phyloP scores from a whole-genome alignment of 2,329 filamentous ascomycete species.

The Sclerotinia subarctica region DNA sequence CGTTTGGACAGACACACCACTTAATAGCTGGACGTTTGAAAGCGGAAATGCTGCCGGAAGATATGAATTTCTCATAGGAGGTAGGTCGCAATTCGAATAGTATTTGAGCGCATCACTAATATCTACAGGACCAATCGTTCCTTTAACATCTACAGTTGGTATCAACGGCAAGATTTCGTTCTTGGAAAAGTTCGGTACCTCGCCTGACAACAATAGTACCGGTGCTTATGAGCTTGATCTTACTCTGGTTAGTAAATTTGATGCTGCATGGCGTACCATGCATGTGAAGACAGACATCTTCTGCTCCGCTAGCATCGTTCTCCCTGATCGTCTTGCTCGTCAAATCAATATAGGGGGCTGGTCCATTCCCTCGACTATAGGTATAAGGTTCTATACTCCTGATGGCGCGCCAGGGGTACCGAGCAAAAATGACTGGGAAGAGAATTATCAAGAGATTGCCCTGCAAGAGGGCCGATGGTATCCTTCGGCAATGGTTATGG shows the following conservation, averaged over 20 bases:
- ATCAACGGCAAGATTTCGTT: constrained; percentile 60
- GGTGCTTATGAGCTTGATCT: constrained; percentile 66
- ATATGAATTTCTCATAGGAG: constrained; percentile 58
- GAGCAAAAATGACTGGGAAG: constrained; percentile 62
- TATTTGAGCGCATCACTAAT: neutral
- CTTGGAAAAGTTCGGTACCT: constrained; percentile 58
- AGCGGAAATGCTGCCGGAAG: constrained; percentile 50
- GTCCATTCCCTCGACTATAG: constrained; percentile 59
- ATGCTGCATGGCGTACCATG: constrained; percentile 57
- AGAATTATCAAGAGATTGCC: constrained; percentile 52
- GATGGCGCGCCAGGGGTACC: constrained; percentile 56
- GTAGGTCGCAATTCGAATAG: constrained; percentile 30
- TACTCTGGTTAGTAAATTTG: constrained; percentile 50
- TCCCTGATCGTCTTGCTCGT: constrained; percentile 62
- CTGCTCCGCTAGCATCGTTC: constrained; percentile 60
- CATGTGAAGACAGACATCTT: constrained; percentile 65
- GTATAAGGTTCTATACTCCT: constrained; percentile 59
- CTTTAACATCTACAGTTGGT: constrained; percentile 55
- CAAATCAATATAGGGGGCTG: constrained; percentile 67
- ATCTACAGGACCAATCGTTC: constrained; percentile 44
- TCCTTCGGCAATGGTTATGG: constrained; percentile 60
- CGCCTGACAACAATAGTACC: constrained; percentile 54
- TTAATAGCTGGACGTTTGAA: constrained; percentile 55
- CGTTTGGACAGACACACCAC: constrained; percentile 33
- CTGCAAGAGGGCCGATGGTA: constrained; percentile 64